Conservation (phyloP, 2,329 filamentous ascomycete species). For the Xylariales sp. region DNA sequence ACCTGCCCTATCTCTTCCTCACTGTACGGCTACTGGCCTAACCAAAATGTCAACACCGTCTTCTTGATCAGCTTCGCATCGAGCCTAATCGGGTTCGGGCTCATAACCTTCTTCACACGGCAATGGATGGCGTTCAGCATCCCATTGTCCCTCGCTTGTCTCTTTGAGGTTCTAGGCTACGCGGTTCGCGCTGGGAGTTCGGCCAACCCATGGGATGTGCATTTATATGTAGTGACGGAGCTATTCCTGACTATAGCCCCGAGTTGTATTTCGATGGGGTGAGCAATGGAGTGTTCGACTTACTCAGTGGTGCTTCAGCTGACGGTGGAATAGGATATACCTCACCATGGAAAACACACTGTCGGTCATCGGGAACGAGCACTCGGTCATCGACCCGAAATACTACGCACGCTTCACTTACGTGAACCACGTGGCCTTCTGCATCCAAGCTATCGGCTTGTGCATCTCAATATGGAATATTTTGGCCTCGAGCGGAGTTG, state of each 20-base stretch:
- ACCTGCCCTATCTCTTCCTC: constrained; percentile 11
- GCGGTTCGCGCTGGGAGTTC: constrained; percentile 17
- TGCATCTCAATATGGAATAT: constrained; percentile 22
- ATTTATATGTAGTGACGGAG: constrained; percentile 18
- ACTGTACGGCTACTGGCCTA: constrained; percentile 15
- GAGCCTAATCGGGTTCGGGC: constrained; percentile 15
- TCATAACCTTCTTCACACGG: constrained; percentile 14
- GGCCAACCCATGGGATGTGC: constrained; percentile 19
- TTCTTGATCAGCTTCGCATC: constrained; percentile 19
- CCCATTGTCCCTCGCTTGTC: constrained; percentile 17
- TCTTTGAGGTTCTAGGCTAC: constrained; percentile 22
- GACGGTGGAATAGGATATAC: constrained; percentile 22
- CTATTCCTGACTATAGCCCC: constrained; percentile 23
- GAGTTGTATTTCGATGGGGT: constrained; percentile 23
- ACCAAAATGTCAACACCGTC: constrained; percentile 7
- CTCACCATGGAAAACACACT: constrained; percentile 21
- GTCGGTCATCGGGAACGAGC: constrained; percentile 22
- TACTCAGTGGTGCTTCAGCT: constrained; percentile 5
- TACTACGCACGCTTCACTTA: constrained; percentile 21
- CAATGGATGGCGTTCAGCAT: constrained; percentile 17
- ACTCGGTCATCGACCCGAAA: constrained; percentile 21
- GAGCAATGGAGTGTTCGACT: background rate
- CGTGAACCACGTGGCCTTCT: constrained; percentile 20
- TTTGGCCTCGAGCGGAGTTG: constrained; percentile 13
- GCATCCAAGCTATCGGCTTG: constrained; percentile 23